Percentiles rank a stretch among this genome's conserved stretches.
Conservation (phyloP, 2,329 filamentous ascomycete genomes). For the Trichoderma asperellum region DNA sequence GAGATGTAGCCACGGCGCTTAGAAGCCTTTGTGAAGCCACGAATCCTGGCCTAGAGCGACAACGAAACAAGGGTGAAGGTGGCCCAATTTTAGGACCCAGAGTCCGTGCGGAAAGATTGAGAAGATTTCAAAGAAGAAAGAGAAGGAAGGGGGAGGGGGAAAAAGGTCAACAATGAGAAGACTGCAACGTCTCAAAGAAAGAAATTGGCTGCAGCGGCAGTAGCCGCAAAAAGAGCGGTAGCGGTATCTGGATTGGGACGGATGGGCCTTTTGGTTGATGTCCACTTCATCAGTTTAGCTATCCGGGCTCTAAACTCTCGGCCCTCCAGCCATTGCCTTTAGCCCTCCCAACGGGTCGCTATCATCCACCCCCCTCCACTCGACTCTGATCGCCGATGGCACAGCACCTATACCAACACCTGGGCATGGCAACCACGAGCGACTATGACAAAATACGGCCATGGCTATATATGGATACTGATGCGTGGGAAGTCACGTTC, state of each 20-base stretch:
- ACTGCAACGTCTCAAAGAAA: background rate
- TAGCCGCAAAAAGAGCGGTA: conserved; percentile 20
- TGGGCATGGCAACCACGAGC: conserved; percentile 1
- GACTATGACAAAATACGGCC: background rate
- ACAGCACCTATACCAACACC: conserved; percentile 5
- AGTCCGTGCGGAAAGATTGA: conserved; percentile 18
- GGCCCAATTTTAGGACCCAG: conserved; percentile 16
- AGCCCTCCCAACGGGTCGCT: conserved; percentile 11
- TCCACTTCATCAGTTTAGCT: conserved; percentile 22
- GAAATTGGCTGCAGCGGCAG: background rate
- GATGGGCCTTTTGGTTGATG: conserved; percentile 23
- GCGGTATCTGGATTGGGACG: conserved; percentile 18
- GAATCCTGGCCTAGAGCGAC: background rate
- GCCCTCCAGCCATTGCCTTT: conserved; percentile 1
- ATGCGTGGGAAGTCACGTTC: conserved; percentile 10
- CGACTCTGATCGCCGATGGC: conserved; percentile 26
- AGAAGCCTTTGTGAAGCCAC: conserved; percentile 15
- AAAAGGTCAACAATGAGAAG: background rate
- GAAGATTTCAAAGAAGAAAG: background rate
- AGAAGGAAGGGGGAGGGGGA: background rate
- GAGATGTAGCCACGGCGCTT: conserved; percentile 17
- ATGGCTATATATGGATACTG: background rate
- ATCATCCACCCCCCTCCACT: conserved; percentile 16
- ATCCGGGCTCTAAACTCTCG: conserved; percentile 12
- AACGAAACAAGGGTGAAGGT: conserved; percentile 17